phyloP scores from a whole-genome alignment of 2,329 filamentous ascomycete genomes.

The Aspergillus calidoustus region DNA sequence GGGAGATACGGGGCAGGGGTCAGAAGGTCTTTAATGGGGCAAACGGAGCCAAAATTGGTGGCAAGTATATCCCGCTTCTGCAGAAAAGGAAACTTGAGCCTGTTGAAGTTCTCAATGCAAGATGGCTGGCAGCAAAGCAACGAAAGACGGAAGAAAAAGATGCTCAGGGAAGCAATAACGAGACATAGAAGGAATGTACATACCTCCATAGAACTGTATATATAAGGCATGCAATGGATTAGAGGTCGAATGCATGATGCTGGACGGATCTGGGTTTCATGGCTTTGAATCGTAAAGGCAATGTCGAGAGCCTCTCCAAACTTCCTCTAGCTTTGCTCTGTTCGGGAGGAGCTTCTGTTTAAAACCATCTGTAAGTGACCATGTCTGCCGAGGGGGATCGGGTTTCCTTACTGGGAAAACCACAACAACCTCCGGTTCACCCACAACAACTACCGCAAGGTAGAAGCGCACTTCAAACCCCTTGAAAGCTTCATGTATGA shows the following conservation, averaged over 20 bases:
- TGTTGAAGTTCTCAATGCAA: constrained; percentile 66
- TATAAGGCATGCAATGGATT: not conserved
- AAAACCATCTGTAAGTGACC: constrained; percentile 7
- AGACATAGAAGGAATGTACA: constrained; percentile 19
- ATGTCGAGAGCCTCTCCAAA: constrained; percentile 83
- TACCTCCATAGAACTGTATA: constrained; percentile 18
- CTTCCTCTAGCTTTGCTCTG: constrained; percentile 76
- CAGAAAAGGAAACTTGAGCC: constrained; percentile 60
- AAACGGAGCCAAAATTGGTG: constrained; percentile 57
- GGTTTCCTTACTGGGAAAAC: constrained; percentile 73
- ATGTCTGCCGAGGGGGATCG: not conserved
- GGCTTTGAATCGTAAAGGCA: constrained; percentile 76
- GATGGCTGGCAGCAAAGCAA: constrained; percentile 59
- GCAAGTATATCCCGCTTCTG: constrained; percentile 63
- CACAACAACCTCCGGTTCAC: constrained; percentile 87
- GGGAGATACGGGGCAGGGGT: constrained; percentile 41
- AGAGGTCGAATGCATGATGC: not conserved
- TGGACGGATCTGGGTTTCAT: constrained; percentile 33
- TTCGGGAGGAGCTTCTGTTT: constrained; percentile 69
- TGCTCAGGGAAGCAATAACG: constrained; percentile 24
- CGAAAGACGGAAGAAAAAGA: constrained; percentile 39
- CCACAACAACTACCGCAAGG: constrained; percentile 85
- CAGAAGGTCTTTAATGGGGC: constrained; percentile 64
- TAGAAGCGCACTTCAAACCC: constrained; percentile 92
- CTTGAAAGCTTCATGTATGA: constrained; percentile 92